Evolutionary conservation across 1,139 yeast species (phyloP).

Genomic region (Candida albicans): DNA sequence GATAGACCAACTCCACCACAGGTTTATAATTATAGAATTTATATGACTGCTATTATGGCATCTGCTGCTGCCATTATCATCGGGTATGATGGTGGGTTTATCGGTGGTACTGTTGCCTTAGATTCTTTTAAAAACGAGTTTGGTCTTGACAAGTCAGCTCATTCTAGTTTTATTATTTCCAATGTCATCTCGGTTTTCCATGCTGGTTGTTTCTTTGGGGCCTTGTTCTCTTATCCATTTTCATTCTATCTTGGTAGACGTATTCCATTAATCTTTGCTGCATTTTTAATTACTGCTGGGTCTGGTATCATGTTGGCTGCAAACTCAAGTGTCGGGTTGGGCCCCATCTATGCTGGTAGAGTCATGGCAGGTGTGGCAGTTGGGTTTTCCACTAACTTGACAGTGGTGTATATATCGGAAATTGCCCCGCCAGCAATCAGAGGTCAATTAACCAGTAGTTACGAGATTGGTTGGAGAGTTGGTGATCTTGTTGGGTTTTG

Average conservation of each 20-base stretch:
- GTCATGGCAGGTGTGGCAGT: slow-evolving; percentile 43
- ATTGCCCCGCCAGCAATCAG: slow-evolving; percentile 43
- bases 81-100: slow-evolving; percentile 47
- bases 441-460: slow-evolving; percentile 39
- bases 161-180: slow-evolving; percentile 28
- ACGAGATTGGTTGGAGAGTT: slow-evolving; percentile 46
- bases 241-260: slow-evolving; percentile 40
- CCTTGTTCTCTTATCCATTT: slow-evolving; percentile 40
- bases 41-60: slow-evolving; percentile 40
- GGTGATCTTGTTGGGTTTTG: slow-evolving; percentile 47
- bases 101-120: slow-evolving; percentile 44
- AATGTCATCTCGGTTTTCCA: slow-evolving; percentile 46
- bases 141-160: slow-evolving; percentile 27
- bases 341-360: slow-evolving; percentile 44
- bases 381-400: slow-evolving; percentile 42
- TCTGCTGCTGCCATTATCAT: slow-evolving; percentile 40
- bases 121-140: slow-evolving; percentile 38
- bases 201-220: slow-evolving; percentile 47
- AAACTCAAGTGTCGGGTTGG: slow-evolving; percentile 28
- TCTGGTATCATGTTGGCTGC: slow-evolving; percentile 45
- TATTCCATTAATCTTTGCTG: slow-evolving; percentile 34
- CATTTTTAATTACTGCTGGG: slow-evolving; percentile 36
- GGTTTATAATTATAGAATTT: slow-evolving; percentile 38
- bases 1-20: slow-evolving; percentile 42
- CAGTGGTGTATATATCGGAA: slow-evolving; percentile 44